A percentile compares a stretch with the other conserved stretches of the same genome.
Conservation (phyloP, 2,329 filamentous ascomycete genomes). For the Chalara sp. region DNA sequence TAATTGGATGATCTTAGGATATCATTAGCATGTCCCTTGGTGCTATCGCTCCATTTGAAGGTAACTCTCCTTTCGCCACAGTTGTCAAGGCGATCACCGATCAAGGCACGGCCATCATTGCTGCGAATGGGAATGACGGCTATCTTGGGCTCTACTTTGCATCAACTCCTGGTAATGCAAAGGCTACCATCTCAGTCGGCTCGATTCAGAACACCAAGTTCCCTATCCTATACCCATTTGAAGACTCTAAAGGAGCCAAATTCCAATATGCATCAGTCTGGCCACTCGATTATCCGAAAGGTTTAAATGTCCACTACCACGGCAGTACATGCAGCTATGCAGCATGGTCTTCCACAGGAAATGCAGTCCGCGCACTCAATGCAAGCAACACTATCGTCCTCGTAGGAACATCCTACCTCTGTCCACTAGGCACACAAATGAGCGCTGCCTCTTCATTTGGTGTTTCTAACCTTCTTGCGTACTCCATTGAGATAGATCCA, state of each 20-base stretch:
- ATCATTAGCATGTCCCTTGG: background rate
- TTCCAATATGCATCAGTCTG: background rate
- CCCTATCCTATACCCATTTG: background rate
- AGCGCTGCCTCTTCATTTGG: no score
- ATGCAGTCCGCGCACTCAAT: no score
- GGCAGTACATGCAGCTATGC: background rate
- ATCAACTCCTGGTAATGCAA: background rate
- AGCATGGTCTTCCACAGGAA: no score
- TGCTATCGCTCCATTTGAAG: background rate
- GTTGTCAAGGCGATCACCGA: background rate
- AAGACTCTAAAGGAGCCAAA: background rate
- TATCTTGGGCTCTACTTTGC: background rate
- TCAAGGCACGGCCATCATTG: background rate
- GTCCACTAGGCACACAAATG: no score
- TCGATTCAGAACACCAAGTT: background rate
- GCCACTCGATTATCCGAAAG: background rate
- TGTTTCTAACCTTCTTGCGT: no score
- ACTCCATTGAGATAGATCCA: no score
- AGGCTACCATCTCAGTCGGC: background rate
- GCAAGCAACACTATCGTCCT: no score
- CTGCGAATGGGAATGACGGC: background rate
- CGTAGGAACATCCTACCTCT: no score
- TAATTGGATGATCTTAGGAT: background rate
- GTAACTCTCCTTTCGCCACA: background rate
- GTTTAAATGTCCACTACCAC: background rate